phyloP scores from a whole-genome alignment of 164 flowering plant species.

The Warburgia ugandensis region DNA sequence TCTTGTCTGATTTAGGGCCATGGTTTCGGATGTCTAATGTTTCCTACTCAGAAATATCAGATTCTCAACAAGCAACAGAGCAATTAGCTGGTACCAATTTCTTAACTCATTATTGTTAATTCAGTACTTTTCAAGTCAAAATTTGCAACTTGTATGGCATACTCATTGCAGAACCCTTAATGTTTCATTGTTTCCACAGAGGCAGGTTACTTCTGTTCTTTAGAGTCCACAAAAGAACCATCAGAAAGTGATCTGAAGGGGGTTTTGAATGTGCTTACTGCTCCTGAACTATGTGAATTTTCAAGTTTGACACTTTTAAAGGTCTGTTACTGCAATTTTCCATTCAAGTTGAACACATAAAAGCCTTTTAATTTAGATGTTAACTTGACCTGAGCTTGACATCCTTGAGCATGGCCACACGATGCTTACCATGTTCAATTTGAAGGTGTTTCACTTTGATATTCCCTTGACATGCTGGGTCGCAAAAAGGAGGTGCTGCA shows the following conservation, averaged over 20 bases:
- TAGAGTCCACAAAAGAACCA: constrained; percentile 22
- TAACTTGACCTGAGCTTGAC: not conserved
- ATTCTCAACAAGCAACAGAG: constrained; percentile 48
- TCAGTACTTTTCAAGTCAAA: constrained; percentile 3
- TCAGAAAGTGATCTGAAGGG: constrained; percentile 29
- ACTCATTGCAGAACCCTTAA: not conserved
- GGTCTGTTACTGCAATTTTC: constrained; percentile 36
- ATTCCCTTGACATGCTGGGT: no score
- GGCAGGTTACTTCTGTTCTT: constrained; percentile 35
- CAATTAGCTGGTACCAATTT: constrained; percentile 44
- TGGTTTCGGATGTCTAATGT: constrained; percentile 79
- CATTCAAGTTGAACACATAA: not conserved
- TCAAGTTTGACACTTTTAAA: constrained; percentile 23
- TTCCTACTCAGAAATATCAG: constrained; percentile 61
- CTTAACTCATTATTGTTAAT: not conserved
- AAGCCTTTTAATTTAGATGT: not conserved
- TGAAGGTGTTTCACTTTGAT: no score
- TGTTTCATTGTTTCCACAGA: constrained; percentile 29
- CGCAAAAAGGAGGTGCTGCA: no score
- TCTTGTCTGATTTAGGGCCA: constrained; percentile 52
- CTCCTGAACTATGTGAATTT: constrained; percentile 62
- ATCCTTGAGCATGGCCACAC: not conserved
- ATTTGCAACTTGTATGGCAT: constrained; percentile 5
- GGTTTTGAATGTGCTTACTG: constrained; percentile 48
- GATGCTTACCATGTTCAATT: no score